phyloP scores from a whole-genome alignment of 2,329 filamentous ascomycete genomes.

The Colletotrichum trifolii region DNA sequence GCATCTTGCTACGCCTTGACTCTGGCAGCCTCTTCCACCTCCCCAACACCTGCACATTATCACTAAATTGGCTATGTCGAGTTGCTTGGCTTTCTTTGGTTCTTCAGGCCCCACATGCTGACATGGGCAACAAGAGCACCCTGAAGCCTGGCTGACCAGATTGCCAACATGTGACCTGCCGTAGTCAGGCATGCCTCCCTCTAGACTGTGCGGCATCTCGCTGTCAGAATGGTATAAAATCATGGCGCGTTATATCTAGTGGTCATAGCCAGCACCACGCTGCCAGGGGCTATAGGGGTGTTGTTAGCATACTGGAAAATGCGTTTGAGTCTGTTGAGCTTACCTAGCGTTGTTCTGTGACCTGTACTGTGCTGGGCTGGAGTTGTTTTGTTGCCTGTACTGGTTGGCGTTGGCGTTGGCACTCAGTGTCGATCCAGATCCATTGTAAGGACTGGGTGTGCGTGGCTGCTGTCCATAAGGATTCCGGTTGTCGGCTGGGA shows the following conservation, averaged over 20 bases:
- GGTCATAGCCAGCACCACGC: constrained; percentile 57
- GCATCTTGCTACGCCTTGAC: too few species aligned
- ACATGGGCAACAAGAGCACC: neutral
- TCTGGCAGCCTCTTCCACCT: neutral
- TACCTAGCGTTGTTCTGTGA: constrained; percentile 55
- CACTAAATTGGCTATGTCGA: constrained; percentile 12
- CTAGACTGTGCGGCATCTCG: constrained; percentile 15
- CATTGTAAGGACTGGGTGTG: constrained; percentile 50
- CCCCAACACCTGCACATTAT: constrained; percentile 12
- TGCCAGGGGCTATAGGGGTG: constrained; percentile 53
- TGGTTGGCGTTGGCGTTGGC: constrained; percentile 39
- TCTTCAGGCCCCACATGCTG: too few species aligned
- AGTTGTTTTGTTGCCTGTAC: constrained; percentile 46
- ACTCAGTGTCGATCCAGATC: constrained; percentile 45
- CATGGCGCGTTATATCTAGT: constrained; percentile 38
- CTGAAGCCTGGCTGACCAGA: neutral
- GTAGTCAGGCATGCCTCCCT: neutral
- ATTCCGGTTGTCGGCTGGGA: constrained; percentile 49
- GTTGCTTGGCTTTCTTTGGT: neutral
- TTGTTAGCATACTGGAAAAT: constrained; percentile 36
- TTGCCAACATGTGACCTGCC: neutral
- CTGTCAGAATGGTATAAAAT: constrained; percentile 16
- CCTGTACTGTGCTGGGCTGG: constrained; percentile 49
- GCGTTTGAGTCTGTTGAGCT: neutral
- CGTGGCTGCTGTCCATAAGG: constrained; percentile 41